Percentiles rank a stretch among this genome's conserved stretches.
Conservation (phyloP, 164 flowering plant species). For the Houttuynia cordata region DNA sequence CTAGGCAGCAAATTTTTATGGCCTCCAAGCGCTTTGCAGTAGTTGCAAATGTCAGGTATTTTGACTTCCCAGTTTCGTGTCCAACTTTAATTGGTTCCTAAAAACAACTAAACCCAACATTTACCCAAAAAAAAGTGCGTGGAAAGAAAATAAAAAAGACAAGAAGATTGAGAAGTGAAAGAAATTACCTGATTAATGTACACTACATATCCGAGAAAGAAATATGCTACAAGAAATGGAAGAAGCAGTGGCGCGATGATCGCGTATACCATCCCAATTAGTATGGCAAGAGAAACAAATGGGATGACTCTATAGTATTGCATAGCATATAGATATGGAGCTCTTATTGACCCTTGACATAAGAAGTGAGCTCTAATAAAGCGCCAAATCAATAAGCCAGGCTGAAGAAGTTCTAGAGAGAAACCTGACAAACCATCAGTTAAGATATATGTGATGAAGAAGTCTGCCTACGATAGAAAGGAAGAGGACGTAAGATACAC, state of each 20-base stretch:
- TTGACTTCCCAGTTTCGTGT: too few species aligned
- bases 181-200: conserved; percentile 61
- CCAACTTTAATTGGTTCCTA: too few species aligned
- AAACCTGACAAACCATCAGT: conserved; percentile 76
- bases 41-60: too few species aligned
- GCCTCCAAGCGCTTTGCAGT: too few species aligned
- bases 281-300: conserved; percentile 38
- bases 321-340: conserved; percentile 54
- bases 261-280: conserved; percentile 81
- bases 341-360: conserved; percentile 35
- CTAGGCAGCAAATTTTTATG: too few species aligned
- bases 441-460: conserved; percentile 79
- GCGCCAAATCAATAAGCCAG: conserved; percentile 59
- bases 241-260: conserved; percentile 72
- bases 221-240: conserved; percentile 77
- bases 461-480: conserved; percentile 56
- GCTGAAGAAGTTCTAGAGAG: conserved; percentile 76
- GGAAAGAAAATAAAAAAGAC: too few species aligned
- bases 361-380: conserved; percentile 26
- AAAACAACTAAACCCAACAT: too few species aligned
- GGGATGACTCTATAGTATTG: conserved; percentile 73
- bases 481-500: neutral
- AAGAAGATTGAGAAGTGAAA: too few species aligned
- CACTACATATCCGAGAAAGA: conserved; percentile 65
- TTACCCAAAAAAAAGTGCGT: too few species aligned